Base-by-base conservation (phyloP, 2,329 filamentous ascomycete species). In the Mariannaea elegans region DNA sequence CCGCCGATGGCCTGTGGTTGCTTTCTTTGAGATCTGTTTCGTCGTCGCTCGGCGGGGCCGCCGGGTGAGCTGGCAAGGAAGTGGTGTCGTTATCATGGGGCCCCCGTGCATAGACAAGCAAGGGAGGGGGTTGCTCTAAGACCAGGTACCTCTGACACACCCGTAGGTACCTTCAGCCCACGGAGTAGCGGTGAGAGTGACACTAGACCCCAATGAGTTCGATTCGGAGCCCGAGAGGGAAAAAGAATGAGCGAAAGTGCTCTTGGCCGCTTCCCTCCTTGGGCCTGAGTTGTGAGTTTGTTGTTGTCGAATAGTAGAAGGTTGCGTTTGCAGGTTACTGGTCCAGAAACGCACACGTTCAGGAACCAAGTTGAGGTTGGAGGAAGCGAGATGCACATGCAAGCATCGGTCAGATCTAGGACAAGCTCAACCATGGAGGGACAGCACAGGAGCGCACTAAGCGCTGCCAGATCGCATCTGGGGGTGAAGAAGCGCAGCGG, bases 391-490 rank as follows among this genome's bases (percentile, higher is more conserved):
- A 69, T 71, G 65, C 62, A 64, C 53, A 71, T 69, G 68, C 65
- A 70, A 71, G 68, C 65, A 71, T 56, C 65, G 58, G 58, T 65
- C 56, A 69, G 66, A 70, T 70, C 68, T 71, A 46, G 52, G 56
- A 46, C 51, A 69, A 67, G 60, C 65, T 52, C 52, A 44, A 56
- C 48, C 47, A 42, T 49, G 62, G 59, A 68, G 59, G 67, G 62
- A 69, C 44, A 69, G 65, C 50, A 69, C 63, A 71, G 65, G 68
- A 68, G 66, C 57, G 68, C 68, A 71, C 68, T 71, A 71, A 67
- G 59, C 62, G 65, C 66, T 71, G 68, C 68, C 66, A 71, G 68
- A 71, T 71, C 68, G 63, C 66, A 71, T 71, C 68, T 62, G 61
- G 65, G 63, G 66, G 55, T 57, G 61, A 56, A 63, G 61, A 65